Evolutionary conservation across 2,329 filamentous ascomycete species (phyloP), one percentile per base, ranked within the genome.

Genomic region (Alternaria longipes): DNA sequence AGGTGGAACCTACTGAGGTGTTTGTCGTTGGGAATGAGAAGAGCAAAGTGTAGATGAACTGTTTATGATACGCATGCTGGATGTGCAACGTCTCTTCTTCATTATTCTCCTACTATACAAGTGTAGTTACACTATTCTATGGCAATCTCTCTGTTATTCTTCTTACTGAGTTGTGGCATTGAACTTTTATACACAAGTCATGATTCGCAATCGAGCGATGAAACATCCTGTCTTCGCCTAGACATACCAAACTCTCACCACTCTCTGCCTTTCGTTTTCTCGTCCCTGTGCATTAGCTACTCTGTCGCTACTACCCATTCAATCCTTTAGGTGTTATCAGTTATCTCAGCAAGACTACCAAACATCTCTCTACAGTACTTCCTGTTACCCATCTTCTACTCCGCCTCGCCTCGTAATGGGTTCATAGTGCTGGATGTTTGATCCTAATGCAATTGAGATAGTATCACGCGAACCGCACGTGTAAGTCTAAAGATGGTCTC

Each of bases 21-120:
- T 36, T 36, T 36, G 34, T 72, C 41, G 56, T 66, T 0, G 67
- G 65, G 1, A 55, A 54, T 28, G 68, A 72, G 40, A 70, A 70
- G 56, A 67, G 64, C 36, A 67, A 64, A 53, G 66, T 61, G 3
- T 63, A 42, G 30, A 38, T 34, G 14, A 12, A 14, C 7, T n/a
- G 16, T 26, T 51, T 14, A 22, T 2, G n/a, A 11, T 4, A 4
- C 20, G 5, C 22, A 49, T 30, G 22, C 8, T 11, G n/a, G 34
- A 34, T 30, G 30, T 18, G 20, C 46, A 9, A n/a, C 1, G 14
- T 46, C 11, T n/a, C 14, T 18, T 22, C 6, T 36, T 30, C 18
- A 11, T n/a, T 7, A 4, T 26, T 16, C 52, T 11, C 12, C 14
- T 12, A 14, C 20, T 28, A 18, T 40, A 5, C 24, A 24, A 30